Percentiles rank a stretch among this genome's conserved stretches.
phyloP scores from a whole-genome alignment of 306 rosid genomes.

The Potentilla sterilis region DNA sequence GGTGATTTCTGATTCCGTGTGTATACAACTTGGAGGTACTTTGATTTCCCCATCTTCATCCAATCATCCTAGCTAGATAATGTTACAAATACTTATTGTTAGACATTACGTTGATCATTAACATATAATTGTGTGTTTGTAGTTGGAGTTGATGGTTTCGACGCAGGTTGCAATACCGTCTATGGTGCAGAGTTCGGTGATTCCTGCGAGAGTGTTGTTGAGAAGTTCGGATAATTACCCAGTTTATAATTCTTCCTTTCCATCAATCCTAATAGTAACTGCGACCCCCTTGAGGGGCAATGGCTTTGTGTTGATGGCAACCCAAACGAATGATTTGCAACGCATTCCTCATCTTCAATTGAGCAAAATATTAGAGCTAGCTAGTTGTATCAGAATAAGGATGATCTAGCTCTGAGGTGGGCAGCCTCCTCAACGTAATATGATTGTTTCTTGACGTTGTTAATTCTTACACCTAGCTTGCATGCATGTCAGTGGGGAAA shows the following conservation, averaged over 20 bases:
- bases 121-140: no score
- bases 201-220: not conserved
- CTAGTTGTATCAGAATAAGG: no score
- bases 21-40: not conserved
- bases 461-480: no score
- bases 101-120: no score
- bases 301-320: constrained; percentile 22
- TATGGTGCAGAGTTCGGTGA: constrained; percentile 8
- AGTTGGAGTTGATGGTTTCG: not conserved
- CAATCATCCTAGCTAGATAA: no score
- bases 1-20: not conserved
- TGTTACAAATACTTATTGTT: no score
- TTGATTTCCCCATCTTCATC: no score
- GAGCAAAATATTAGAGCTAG: not conserved
- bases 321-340: not conserved
- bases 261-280: constrained; percentile 15
- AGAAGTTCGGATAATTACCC: not conserved
- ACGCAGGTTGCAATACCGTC: not conserved
- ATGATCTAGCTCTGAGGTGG: no score
- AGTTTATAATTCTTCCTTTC: not conserved
- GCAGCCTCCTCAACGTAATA: no score
- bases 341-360: not conserved
- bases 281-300: constrained; percentile 8
- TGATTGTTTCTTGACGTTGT: no score
- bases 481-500: no score